These are phyloP conservation scores for Exophiala spinifera DNA, from an alignment of 2,329 filamentous ascomycete genomes.

Conservation along the genomic window DNA sequence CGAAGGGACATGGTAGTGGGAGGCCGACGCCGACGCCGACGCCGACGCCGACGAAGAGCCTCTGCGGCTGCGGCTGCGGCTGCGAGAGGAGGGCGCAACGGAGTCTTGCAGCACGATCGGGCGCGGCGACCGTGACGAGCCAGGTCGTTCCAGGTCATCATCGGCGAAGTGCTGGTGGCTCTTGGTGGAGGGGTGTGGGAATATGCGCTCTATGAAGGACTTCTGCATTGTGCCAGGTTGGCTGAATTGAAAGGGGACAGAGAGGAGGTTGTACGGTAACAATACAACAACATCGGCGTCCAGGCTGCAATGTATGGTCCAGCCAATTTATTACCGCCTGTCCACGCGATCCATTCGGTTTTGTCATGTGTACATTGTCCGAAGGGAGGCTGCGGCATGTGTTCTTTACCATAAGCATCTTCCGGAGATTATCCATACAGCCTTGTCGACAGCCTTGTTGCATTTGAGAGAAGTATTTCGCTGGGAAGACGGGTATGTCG, in stretches of 20 bases:
- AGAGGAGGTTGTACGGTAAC: neutral
- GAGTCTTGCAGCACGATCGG: conserved; percentile 19
- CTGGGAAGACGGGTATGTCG: no score
- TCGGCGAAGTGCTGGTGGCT: conserved; percentile 20
- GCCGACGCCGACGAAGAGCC: neutral
- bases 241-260: neutral
- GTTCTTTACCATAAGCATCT: neutral
- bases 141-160: conserved; percentile 5
- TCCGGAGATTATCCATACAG: neutral
- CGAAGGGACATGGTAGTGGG: neutral
- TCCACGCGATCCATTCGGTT: neutral
- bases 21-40: no score
- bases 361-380: conserved; percentile 1
- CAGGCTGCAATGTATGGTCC: neutral
- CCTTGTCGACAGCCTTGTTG: neutral
- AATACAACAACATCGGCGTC: neutral
- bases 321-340: neutral
- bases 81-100: neutral
- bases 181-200: conserved; percentile 20
- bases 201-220: conserved; percentile 29
- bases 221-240: conserved; percentile 22
- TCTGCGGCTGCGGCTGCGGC: neutral
- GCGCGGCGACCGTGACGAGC: conserved; percentile 10
- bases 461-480: no score
- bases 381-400: neutral